A percentile compares a stretch with the other conserved stretches of the same genome.
Conservation (phyloP, 768 basidiomycete genomes). For the Rhodotorula graminis region DNA sequence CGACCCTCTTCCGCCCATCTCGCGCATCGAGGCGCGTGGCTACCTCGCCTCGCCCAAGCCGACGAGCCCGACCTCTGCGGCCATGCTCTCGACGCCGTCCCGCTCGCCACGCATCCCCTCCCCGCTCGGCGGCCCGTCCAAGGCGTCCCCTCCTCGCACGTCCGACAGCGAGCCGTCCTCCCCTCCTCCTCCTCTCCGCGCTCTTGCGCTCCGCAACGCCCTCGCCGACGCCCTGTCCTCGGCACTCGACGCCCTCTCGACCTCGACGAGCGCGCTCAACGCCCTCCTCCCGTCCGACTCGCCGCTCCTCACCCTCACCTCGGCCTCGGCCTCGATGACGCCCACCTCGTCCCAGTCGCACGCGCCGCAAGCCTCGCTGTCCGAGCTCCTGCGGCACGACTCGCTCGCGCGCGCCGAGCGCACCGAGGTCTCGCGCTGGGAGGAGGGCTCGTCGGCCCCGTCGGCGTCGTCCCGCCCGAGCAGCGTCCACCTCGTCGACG, state of each 20-base stretch:
- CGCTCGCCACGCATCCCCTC: not conserved
- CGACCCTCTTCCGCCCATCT: constrained; percentile 22
- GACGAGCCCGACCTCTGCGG: not conserved
- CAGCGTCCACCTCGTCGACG: not conserved
- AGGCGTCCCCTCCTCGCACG: not conserved
- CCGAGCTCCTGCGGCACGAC: constrained; percentile 18
- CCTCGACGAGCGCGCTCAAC: not conserved
- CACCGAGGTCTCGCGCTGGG: constrained; percentile 8
- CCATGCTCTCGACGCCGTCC: not conserved
- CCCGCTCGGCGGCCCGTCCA: not conserved
- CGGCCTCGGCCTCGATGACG: not conserved
- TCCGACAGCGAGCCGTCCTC: not conserved
- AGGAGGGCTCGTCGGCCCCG: not conserved
- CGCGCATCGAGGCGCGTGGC: constrained; percentile 12
- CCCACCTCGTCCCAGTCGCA: not conserved
- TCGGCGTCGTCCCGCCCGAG: not conserved
- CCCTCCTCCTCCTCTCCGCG: not conserved
- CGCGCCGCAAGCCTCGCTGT: not conserved
- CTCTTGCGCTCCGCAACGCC: not conserved
- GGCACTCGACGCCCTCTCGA: not conserved
- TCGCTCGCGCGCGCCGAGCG: not conserved
- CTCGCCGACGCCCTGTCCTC: not conserved
- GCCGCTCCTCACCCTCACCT: not conserved
- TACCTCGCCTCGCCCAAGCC: not conserved
- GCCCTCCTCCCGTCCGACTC: constrained; percentile 5